Percentiles rank a stretch among this genome's conserved stretches.
phyloP scores from a whole-genome alignment of 1,139 yeast species.

The Maudiozyma humilis region DNA sequence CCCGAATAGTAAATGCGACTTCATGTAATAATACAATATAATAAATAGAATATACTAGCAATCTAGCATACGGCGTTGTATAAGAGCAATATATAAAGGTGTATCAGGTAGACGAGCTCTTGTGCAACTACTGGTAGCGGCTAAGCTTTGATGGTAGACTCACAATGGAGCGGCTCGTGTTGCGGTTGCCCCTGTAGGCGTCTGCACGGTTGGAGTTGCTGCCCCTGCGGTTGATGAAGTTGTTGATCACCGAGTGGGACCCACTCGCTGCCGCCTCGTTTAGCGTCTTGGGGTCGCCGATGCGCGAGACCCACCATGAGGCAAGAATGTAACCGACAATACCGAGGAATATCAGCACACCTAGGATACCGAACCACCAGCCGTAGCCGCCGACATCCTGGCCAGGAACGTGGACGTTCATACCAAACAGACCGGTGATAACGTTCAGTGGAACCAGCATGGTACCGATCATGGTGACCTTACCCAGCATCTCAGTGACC shows the following conservation, averaged over 20 bases:
- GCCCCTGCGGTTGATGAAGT: conserved; percentile 22
- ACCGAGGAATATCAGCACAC: conserved; percentile 40
- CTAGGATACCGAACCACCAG: conserved; percentile 66
- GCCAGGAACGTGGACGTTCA: conserved; percentile 91
- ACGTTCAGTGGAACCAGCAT: conserved; percentile 82
- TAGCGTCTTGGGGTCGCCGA: conserved; percentile 29
- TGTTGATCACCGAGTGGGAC: conserved; percentile 31
- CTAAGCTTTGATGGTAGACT: conserved; percentile 26
- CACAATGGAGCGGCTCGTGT: conserved; percentile 22
- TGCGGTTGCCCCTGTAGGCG: conserved; percentile 13
- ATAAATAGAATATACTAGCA: too few relatives aligned
- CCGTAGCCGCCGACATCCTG: conserved; percentile 35
- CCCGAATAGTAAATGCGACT: too few relatives aligned
- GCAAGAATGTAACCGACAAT: conserved; percentile 32
- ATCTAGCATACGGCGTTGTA: too few relatives aligned
- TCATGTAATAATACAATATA: too few relatives aligned
- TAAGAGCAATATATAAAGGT: too few relatives aligned
- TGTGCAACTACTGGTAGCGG: conserved; percentile 19
- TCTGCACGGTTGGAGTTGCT: conserved; percentile 11
- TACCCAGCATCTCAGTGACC: conserved; percentile 79
- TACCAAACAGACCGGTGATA: conserved; percentile 89
- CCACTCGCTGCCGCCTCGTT: conserved; percentile 30
- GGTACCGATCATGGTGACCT: conserved; percentile 86
- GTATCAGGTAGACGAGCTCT: too few relatives aligned
- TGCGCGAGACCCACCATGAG: conserved; percentile 35